Percentiles rank a stretch among this genome's conserved stretches.
These are phyloP conservation scores for Holtermanniella nyarrowii DNA, from an alignment of 768 basidiomycete genomes.

Conservation along the genomic window DNA sequence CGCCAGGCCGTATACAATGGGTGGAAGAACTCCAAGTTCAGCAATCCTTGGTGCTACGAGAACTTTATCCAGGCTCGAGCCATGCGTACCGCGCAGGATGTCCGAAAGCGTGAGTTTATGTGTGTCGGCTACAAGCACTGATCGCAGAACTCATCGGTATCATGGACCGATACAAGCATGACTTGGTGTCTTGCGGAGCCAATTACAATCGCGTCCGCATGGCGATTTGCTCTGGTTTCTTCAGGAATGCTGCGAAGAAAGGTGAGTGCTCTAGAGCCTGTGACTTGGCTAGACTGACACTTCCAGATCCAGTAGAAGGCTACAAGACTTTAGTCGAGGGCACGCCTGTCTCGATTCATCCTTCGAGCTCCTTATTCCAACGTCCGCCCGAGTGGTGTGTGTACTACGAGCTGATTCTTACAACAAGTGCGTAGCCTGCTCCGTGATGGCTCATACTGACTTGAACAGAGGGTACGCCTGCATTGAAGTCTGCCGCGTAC, in stretches of 20 bases:
- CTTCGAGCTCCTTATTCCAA: slow-evolving; percentile 86
- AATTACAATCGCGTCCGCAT: slow-evolving; percentile 89
- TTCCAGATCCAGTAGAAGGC: slow-evolving; percentile 59
- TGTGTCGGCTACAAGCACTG: not conserved
- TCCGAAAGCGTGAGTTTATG: slow-evolving; percentile 57
- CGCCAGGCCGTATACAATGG: slow-evolving; percentile 81
- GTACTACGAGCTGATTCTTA: slow-evolving; percentile 86
- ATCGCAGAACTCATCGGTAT: slow-evolving; percentile 69
- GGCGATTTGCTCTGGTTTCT: slow-evolving; percentile 95
- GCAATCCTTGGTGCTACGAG: slow-evolving; percentile 98
- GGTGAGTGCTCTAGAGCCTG: slow-evolving; percentile 37
- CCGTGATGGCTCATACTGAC: slow-evolving; percentile 1
- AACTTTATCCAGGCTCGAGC: slow-evolving; percentile 97
- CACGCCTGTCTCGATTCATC: slow-evolving; percentile 98
- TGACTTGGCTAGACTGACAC: not conserved
- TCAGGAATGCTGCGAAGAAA: slow-evolving; percentile 97
- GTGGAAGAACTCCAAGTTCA: slow-evolving; percentile 93
- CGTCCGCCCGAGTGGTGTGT: slow-evolving; percentile 65
- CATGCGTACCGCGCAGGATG: slow-evolving; percentile 94
- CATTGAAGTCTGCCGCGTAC: not conserved
- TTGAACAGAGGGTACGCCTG: slow-evolving; percentile 11
- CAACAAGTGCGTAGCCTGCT: slow-evolving; percentile 89
- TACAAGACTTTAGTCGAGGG: slow-evolving; percentile 55
- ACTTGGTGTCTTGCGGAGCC: slow-evolving; percentile 65
- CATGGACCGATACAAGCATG: slow-evolving; percentile 99